Percentiles rank a stretch among this genome's conserved stretches.
phyloP scores from a whole-genome alignment of 2,329 filamentous ascomycete species.

The Diaporthe helianthi region DNA sequence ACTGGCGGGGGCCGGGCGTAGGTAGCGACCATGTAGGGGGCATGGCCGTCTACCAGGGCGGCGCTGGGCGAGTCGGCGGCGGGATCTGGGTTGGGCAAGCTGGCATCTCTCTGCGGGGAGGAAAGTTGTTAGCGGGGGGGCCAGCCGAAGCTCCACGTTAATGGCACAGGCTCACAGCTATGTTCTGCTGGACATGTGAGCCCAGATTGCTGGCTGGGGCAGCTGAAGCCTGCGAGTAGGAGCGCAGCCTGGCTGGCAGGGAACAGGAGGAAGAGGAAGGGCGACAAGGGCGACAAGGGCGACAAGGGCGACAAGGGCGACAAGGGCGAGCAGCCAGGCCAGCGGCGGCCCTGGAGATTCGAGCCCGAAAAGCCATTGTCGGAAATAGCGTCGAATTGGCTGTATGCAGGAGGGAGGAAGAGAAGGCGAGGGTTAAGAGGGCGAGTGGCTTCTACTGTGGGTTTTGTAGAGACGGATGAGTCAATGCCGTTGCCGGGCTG shows the following conservation, averaged over 20 bases:
- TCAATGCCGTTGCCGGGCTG: background rate
- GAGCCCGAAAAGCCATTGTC: conserved; percentile 34
- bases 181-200: conserved; percentile 44
- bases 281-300: conserved; percentile 21
- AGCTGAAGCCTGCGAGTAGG: conserved; percentile 46
- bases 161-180: conserved; percentile 42
- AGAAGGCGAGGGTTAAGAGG: background rate
- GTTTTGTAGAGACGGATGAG: background rate
- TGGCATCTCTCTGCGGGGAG: conserved; percentile 42
- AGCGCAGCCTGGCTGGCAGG: conserved; percentile 35
- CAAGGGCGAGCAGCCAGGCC: conserved; percentile 31
- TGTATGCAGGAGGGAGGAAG: background rate
- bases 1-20: conserved; percentile 90
- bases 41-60: conserved; percentile 75
- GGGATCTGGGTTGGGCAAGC: conserved; percentile 73
- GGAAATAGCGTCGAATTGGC: background rate
- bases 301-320: conserved; percentile 27
- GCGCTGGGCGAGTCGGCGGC: conserved; percentile 75
- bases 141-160: background rate
- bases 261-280: background rate
- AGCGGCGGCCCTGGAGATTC: conserved; percentile 27
- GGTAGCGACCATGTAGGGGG: conserved; percentile 93
- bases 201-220: conserved; percentile 46
- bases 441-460: background rate
- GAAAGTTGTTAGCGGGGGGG: conserved; percentile 16